Evolutionary conservation across 2,329 filamentous ascomycete genomes (phyloP).

Genomic region (Grosmannia serpens): DNA sequence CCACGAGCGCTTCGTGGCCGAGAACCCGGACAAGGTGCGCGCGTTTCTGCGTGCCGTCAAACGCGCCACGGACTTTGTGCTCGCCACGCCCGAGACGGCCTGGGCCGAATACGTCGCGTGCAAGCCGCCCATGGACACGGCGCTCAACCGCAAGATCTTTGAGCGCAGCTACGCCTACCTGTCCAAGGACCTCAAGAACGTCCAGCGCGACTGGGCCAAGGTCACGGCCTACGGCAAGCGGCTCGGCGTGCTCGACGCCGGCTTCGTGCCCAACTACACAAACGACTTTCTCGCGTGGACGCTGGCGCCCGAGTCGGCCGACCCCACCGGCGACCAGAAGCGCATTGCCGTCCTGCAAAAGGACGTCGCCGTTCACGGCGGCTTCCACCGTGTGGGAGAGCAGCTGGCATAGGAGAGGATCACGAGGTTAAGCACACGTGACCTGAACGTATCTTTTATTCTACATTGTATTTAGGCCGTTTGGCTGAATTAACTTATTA

Average conservation of each 20-base stretch:
- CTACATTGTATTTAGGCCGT: not conserved
- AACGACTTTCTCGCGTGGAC: slow-evolving; percentile 58
- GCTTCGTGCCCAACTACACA: slow-evolving; percentile 63
- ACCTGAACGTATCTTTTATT: not conserved
- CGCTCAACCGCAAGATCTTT: slow-evolving; percentile 67
- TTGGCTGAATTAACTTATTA: not conserved
- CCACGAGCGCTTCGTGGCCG: slow-evolving; percentile 57
- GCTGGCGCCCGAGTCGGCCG: slow-evolving; percentile 49
- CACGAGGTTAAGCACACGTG: not conserved
- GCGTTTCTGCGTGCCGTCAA: slow-evolving; percentile 65
- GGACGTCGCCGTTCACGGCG: slow-evolving; percentile 51
- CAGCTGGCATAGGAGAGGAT: not conserved
- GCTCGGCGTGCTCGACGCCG: slow-evolving; percentile 51
- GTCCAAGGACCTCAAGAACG: slow-evolving; percentile 46
- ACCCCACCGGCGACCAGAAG: slow-evolving; percentile 65
- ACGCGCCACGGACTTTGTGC: slow-evolving; percentile 60
- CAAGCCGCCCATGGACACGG: slow-evolving; percentile 58
- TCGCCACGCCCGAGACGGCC: slow-evolving; percentile 48
- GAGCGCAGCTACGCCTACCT: slow-evolving; percentile 71
- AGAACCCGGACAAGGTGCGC: slow-evolving; percentile 52
- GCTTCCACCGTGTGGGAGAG: slow-evolving; percentile 38
- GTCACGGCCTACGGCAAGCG: slow-evolving; percentile 68
- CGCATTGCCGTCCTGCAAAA: slow-evolving; percentile 59
- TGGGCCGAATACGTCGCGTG: slow-evolving; percentile 60
- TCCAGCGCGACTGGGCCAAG: slow-evolving; percentile 63